Conservation (phyloP, 2,329 filamentous ascomycete species). For the Amesomyces nigricolor region DNA sequence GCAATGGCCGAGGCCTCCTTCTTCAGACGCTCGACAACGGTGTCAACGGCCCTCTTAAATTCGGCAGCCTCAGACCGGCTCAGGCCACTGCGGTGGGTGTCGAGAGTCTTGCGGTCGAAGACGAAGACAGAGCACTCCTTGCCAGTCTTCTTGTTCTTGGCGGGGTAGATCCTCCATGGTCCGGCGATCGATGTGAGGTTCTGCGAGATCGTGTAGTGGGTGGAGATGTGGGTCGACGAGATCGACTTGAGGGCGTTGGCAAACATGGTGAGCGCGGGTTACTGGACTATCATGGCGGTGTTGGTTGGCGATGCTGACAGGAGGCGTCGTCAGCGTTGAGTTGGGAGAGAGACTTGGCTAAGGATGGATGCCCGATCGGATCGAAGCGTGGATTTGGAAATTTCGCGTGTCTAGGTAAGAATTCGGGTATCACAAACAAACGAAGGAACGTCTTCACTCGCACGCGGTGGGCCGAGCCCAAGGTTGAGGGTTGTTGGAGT, state of each 20-base stretch:
- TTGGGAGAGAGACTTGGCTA: no score
- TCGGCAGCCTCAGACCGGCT: conserved; percentile 59
- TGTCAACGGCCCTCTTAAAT: conserved; percentile 76
- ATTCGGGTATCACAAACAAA: no score
- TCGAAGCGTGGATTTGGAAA: no score
- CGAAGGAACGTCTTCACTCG: not conserved
- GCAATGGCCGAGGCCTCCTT: conserved; percentile 88
- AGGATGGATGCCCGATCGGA: no score
- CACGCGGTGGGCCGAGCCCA: not conserved
- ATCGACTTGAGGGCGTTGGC: conserved; percentile 91
- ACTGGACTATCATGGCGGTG: conserved; percentile 18
- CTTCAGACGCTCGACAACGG: conserved; percentile 84
- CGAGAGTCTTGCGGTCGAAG: conserved; percentile 84
- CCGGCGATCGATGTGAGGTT: conserved; percentile 74
- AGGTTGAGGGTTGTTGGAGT: not conserved
- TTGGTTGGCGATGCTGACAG: conserved; percentile 1
- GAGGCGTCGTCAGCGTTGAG: not conserved
- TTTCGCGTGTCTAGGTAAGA: not conserved
- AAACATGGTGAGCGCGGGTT: conserved; percentile 61
- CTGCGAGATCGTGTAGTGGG: conserved; percentile 80
- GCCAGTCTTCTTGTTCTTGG: conserved; percentile 91
- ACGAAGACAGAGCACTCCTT: conserved; percentile 88
- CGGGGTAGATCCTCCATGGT: conserved; percentile 96
- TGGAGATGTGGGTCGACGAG: conserved; percentile 79
- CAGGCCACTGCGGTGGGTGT: conserved; percentile 59